A percentile compares a stretch with the other conserved stretches of the same genome.
phyloP scores from a whole-genome alignment of 805 yeast genomes.

The Suhomyces canberraensis region DNA sequence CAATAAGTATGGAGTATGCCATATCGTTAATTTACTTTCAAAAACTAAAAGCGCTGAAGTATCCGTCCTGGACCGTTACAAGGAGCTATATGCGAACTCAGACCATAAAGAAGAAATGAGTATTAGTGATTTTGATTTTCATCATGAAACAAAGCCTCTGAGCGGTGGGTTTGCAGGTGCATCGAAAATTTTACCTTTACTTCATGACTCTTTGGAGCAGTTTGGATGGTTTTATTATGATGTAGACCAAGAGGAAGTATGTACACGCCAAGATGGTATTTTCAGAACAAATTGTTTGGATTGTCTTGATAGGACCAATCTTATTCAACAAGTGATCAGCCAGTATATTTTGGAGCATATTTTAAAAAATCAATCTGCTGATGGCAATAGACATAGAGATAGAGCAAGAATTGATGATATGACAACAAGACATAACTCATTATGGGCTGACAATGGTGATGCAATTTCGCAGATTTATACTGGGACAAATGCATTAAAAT shows the following conservation, averaged over 20 bases:
- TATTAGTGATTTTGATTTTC: conserved; percentile 89
- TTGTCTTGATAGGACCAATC: conserved; percentile 90
- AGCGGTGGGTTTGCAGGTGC: conserved; percentile 88
- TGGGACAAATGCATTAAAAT: conserved; percentile 82
- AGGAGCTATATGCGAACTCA: conserved; percentile 44
- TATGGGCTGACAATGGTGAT: conserved; percentile 72
- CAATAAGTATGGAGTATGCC: conserved; percentile 80
- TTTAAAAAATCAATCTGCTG: conserved; percentile 21
- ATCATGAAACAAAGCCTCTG: conserved; percentile 73
- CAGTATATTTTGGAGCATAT: conserved; percentile 57
- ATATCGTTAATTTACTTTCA: conserved; percentile 82
- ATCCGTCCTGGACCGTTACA: conserved; percentile 65
- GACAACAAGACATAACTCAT: conserved; percentile 25
- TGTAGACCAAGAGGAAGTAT: conserved; percentile 46
- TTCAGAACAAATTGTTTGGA: conserved; percentile 93
- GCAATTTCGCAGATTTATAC: conserved; percentile 59
- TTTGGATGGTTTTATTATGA: conserved; percentile 85
- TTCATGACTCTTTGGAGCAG: conserved; percentile 64
- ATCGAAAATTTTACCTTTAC: conserved; percentile 55
- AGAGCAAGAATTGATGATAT: conserved; percentile 44
- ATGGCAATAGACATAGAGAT: conserved; percentile 20
- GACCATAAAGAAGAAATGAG: conserved; percentile 30
- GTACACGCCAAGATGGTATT: conserved; percentile 82
- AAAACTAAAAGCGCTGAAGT: conserved; percentile 71
- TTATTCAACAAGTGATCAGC: conserved; percentile 82